Percentiles rank a stretch among this genome's conserved stretches.
Conservation (phyloP, 2,329 filamentous ascomycete species). For the Colletotrichum sojae region DNA sequence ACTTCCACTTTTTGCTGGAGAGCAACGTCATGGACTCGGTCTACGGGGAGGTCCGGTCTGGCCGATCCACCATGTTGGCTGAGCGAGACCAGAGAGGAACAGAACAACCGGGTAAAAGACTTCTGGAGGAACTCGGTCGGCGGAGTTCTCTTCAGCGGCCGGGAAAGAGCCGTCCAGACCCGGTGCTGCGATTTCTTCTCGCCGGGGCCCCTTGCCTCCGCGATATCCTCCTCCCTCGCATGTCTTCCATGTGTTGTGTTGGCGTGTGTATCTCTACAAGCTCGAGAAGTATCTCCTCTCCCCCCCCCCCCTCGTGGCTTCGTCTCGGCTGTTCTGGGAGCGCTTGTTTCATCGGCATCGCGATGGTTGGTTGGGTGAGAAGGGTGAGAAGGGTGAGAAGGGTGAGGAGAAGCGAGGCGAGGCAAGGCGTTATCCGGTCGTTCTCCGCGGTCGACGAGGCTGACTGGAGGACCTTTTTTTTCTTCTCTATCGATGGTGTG, state of each 20-base stretch:
- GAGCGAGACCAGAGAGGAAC: too few relatives aligned
- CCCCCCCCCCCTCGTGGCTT: neutral
- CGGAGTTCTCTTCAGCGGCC: constrained; percentile 2
- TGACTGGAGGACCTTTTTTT: constrained; percentile 5
- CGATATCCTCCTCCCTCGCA: neutral
- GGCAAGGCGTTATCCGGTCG: neutral
- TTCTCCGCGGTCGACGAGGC: constrained; percentile 14
- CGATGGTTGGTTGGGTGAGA: constrained; percentile 9
- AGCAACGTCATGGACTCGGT: too few relatives aligned
- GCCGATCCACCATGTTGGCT: too few relatives aligned
- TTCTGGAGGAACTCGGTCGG: too few relatives aligned
- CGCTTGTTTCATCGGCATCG: constrained; percentile 4
- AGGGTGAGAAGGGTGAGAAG: neutral
- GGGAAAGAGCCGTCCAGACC: neutral
- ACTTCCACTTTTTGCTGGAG: too few relatives aligned
- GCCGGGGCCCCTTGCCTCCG: neutral
- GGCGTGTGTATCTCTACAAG: constrained; percentile 32
- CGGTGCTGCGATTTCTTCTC: neutral
- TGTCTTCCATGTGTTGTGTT: neutral
- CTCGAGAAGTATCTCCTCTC: constrained; percentile 28
- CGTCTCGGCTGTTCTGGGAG: neutral
- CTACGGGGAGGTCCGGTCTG: too few relatives aligned
- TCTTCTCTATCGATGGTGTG: neutral
- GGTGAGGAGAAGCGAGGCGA: constrained; percentile 12
- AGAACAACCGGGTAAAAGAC: too few relatives aligned